Evolutionary conservation across 2,329 filamentous ascomycete species (phyloP).

Genomic region (Mycogone perniciosa): DNA sequence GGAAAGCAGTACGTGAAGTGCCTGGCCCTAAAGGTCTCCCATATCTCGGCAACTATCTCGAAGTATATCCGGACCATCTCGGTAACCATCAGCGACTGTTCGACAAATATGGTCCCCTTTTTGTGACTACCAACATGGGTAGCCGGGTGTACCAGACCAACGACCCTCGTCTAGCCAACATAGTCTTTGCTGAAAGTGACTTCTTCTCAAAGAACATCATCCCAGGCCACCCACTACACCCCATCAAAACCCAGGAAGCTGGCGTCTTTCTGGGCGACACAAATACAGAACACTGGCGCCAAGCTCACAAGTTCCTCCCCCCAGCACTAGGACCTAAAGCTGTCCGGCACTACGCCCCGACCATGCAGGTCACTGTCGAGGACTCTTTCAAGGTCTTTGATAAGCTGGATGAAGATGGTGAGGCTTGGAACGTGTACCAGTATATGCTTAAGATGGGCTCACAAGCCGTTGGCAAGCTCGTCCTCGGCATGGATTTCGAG

Average conservation of each 20-base stretch:
- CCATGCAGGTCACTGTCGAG: constrained; percentile 50
- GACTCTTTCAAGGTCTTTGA: constrained; percentile 45
- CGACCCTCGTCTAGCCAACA: constrained; percentile 38
- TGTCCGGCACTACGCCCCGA: constrained; percentile 53
- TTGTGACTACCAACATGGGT: constrained; percentile 48
- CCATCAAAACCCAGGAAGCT: constrained; percentile 36
- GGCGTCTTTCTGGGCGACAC: constrained; percentile 46
- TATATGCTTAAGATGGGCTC: constrained; percentile 45
- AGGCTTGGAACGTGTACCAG: constrained; percentile 43
- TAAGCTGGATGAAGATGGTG: constrained; percentile 41
- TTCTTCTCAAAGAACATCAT: constrained; percentile 49
- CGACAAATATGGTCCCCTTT: constrained; percentile 44
- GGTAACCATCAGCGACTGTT: constrained; percentile 52
- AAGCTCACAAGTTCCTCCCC: constrained; percentile 56
- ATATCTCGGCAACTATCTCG: constrained; percentile 47
- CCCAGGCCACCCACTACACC: constrained; percentile 41
- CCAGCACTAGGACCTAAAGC: constrained; percentile 54
- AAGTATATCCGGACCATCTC: constrained; percentile 51
- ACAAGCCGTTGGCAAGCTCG: constrained; percentile 38
- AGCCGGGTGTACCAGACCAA: constrained; percentile 45
- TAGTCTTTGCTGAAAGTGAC: constrained; percentile 42
- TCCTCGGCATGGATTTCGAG: constrained; percentile 39
- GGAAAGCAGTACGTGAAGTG: constrained; percentile 40
- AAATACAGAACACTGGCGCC: constrained; percentile 41
- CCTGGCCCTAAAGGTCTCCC: constrained; percentile 44